phyloP scores from a whole-genome alignment of 2,329 filamentous ascomycete species.

The Nemania sp. region DNA sequence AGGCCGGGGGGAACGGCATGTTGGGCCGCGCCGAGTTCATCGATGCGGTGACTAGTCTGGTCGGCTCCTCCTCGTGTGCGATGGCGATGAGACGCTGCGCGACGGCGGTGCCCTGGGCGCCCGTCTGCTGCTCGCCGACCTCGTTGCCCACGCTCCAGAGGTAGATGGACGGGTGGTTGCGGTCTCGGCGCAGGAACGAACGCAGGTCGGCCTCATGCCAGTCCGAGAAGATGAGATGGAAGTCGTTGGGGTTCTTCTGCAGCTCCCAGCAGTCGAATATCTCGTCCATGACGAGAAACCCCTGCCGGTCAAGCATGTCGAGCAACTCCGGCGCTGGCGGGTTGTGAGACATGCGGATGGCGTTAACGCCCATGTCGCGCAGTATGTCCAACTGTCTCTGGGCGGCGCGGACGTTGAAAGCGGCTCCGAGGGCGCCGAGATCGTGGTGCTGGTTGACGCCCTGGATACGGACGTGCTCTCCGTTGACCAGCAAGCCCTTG shows the following conservation, averaged over 20 bases:
- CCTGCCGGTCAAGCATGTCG: constrained; percentile 53
- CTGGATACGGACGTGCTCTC: constrained; percentile 48
- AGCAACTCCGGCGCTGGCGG: constrained; percentile 56
- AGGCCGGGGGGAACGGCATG: constrained; percentile 44
- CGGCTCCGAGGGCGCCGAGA: constrained; percentile 53
- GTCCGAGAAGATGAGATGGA: constrained; percentile 55
- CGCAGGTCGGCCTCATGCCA: constrained; percentile 59
- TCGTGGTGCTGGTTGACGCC: constrained; percentile 58
- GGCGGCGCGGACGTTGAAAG: constrained; percentile 55
- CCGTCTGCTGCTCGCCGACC: constrained; percentile 50
- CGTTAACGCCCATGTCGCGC: constrained; percentile 54
- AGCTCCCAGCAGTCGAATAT: constrained; percentile 56
- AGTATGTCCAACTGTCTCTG: constrained; percentile 54
- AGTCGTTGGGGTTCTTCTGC: constrained; percentile 54
- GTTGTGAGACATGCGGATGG: constrained; percentile 57
- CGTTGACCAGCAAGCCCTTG: constrained; percentile 53
- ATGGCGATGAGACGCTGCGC: constrained; percentile 47
- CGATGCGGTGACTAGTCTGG: constrained; percentile 49
- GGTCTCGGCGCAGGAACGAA: constrained; percentile 54
- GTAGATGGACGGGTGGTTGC: constrained; percentile 58
- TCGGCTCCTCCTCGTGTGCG: constrained; percentile 52
- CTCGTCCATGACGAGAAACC: constrained; percentile 57
- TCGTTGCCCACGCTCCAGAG: constrained; percentile 61
- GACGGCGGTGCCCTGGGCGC: constrained; percentile 26
- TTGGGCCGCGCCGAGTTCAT: constrained; percentile 53